Evolutionary conservation across 1,284 basidiomycete species (phyloP).

Genomic region (Polyporus tsugae): DNA sequence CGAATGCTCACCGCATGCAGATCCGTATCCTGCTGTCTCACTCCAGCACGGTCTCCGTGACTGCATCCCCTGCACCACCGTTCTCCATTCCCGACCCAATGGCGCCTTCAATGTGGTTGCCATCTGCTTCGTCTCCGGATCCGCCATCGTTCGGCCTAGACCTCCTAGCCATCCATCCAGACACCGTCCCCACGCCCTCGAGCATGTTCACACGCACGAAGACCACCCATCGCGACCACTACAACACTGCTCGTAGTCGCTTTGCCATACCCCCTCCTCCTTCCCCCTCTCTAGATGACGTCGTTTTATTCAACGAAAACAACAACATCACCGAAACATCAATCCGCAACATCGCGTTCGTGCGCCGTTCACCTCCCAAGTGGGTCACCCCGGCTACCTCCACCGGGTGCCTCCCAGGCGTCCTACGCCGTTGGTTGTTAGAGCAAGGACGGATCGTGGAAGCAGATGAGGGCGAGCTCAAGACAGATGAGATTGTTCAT

Average conservation of each 20-base stretch:
- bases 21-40: constrained; percentile 63
- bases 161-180: constrained; percentile 56
- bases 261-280: constrained; percentile 50
- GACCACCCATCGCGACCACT: constrained; percentile 67
- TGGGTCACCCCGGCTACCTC: constrained; percentile 72
- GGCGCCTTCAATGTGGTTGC: constrained; percentile 32
- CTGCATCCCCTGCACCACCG: constrained; percentile 48
- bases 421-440: constrained; percentile 70
- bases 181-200: constrained; percentile 58
- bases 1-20: constrained; percentile 44
- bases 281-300: constrained; percentile 51
- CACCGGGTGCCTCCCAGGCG: constrained; percentile 75
- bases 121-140: constrained; percentile 18
- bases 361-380: constrained; percentile 41
- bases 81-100: constrained; percentile 48
- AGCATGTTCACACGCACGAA: constrained; percentile 72
- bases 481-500: constrained; percentile 50
- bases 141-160: constrained; percentile 14
- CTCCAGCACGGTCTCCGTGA: constrained; percentile 53
- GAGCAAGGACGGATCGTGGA: constrained; percentile 62
- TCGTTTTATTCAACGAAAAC: constrained; percentile 66
- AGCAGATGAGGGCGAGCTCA: constrained; percentile 52
- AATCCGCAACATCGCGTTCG: constrained; percentile 74
- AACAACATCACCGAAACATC: constrained; percentile 67
- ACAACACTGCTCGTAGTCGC: constrained; percentile 67